phyloP scores from a whole-genome alignment of 1,284 basidiomycete genomes.

The Puccinia polysora region DNA sequence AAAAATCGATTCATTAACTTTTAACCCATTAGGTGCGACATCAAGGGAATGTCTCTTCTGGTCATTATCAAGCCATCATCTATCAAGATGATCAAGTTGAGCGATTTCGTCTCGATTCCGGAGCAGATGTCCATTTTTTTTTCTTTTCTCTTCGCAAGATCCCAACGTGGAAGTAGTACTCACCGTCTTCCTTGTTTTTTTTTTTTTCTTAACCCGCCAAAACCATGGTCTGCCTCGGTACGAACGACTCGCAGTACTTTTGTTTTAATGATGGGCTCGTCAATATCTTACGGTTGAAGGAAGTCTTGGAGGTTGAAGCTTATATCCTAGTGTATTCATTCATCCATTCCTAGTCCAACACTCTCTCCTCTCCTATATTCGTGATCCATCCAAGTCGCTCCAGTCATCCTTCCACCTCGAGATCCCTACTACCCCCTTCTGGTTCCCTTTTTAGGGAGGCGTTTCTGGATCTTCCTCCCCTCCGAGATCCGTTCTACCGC shows the following conservation, averaged over 20 bases:
- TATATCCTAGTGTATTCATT: slow-evolving; percentile 39
- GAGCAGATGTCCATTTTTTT: no score
- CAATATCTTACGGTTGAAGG: slow-evolving; percentile 1
- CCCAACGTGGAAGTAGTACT: not conserved
- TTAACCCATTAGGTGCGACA: slow-evolving; percentile 20
- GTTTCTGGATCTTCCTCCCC: no score
- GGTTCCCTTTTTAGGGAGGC: no score
- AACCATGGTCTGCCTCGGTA: not conserved
- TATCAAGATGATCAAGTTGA: slow-evolving; percentile 43
- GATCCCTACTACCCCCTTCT: no score
- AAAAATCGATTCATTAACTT: not conserved
- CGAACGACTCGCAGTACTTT: slow-evolving; percentile 15
- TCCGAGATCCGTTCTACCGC: no score
- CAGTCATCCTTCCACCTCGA: no score
- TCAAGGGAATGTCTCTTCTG: slow-evolving; percentile 39
- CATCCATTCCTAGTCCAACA: slow-evolving; percentile 10
- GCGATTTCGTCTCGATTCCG: not conserved
- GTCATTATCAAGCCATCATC: slow-evolving; percentile 38
- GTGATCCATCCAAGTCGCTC: no score
- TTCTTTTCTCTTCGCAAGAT: not conserved
- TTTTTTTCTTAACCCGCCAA: not conserved
- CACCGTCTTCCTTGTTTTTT: not conserved
- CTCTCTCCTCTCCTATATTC: no score
- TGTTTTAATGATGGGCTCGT: slow-evolving; percentile 40
- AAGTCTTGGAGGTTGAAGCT: slow-evolving; percentile 26